These are phyloP conservation scores for Nemania sp. DNA, from an alignment of 2,329 filamentous ascomycete genomes.

Conservation along the genomic window DNA sequence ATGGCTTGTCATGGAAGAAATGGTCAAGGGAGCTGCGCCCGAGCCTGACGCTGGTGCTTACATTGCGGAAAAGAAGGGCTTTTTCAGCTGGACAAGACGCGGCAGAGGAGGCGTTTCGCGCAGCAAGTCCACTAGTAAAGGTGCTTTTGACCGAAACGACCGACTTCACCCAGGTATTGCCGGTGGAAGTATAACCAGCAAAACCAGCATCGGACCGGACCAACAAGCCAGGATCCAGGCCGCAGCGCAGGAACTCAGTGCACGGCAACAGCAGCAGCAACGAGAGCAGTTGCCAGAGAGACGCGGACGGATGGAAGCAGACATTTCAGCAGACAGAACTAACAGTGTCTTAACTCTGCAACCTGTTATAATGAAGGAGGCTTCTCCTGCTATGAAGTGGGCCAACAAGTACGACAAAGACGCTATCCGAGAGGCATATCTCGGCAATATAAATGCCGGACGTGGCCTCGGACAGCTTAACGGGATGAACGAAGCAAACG, in stretches of 20 bases:
- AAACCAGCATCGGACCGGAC: slow-evolving; percentile 86
- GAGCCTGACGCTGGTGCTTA: slow-evolving; percentile 88
- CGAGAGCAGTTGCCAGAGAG: slow-evolving; percentile 59
- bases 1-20: slow-evolving; percentile 97
- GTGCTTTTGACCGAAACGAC: slow-evolving; percentile 61
- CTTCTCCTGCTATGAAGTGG: slow-evolving; percentile 96
- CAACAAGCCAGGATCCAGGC: slow-evolving; percentile 94
- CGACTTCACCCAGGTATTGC: slow-evolving; percentile 56
- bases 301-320: slow-evolving; percentile 68
- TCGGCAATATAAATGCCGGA: slow-evolving; percentile 78
- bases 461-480: slow-evolving; percentile 68
- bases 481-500: slow-evolving; percentile 58
- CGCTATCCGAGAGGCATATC: slow-evolving; percentile 84
- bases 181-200: slow-evolving; percentile 68
- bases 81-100: slow-evolving; percentile 86
- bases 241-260: slow-evolving; percentile 85
- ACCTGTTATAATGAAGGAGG: slow-evolving; percentile 84
- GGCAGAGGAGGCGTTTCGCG: slow-evolving; percentile 70
- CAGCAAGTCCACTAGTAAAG: slow-evolving; percentile 77
- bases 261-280: slow-evolving; percentile 69
- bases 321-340: slow-evolving; percentile 76
- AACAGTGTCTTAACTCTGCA: slow-evolving; percentile 92
- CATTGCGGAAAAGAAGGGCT: slow-evolving; percentile 94
- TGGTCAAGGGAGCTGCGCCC: slow-evolving; percentile 90
- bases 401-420: slow-evolving; percentile 95